Evolutionary conservation across 192 early-diverging fungal genomes (phyloP), one percentile per base, ranked within the genome.

Genomic region (Chytriomyces hyalinus): DNA sequence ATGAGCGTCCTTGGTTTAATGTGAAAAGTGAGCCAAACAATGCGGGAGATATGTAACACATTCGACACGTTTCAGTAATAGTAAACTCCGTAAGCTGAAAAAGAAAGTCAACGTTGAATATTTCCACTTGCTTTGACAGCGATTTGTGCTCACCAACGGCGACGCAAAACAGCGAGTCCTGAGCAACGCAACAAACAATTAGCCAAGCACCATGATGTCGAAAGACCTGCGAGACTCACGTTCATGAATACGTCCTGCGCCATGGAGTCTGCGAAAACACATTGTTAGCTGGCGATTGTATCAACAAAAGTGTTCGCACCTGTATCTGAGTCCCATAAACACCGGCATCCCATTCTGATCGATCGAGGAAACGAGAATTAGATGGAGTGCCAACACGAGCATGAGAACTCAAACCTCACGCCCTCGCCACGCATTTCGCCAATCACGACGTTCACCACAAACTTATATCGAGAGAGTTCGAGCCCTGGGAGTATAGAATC

Each of bases 291-390:
- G 47, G 7, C 63, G 15, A 10, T 46, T 26, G 0, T 2, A 48
- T 46, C 60, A 46, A 73, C 49, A 62, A 10, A n/a, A 57, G 28
- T 44, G 7, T 46, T 50, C 8, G 49, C 15, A 75, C 73, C 73
- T n/a, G 89, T 83, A 76, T 90, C 89, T 17, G 87, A 76, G 51
- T 90, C 89, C 89, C 89, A 90, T 46, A 90, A 86, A 51, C 87
- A 89, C n/a, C 89, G 78, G 50, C 85, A 85, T 43, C 86, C 86
- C 81, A 90, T 86, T 67, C 89, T 90, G 63, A 36, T 8, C 10
- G 36, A 60, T 15, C 15, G 62, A 64, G 26, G n/a, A 1, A 28
- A 24, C n/a, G 15, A 11, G 62, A 11, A 20, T 13, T 57, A 26
- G 36, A 28, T 9, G 2, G 9, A 9, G 7, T 1, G 10, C 44